Conservation (phyloP, 176 grass and related monocot species). For the Puya raimondii region DNA sequence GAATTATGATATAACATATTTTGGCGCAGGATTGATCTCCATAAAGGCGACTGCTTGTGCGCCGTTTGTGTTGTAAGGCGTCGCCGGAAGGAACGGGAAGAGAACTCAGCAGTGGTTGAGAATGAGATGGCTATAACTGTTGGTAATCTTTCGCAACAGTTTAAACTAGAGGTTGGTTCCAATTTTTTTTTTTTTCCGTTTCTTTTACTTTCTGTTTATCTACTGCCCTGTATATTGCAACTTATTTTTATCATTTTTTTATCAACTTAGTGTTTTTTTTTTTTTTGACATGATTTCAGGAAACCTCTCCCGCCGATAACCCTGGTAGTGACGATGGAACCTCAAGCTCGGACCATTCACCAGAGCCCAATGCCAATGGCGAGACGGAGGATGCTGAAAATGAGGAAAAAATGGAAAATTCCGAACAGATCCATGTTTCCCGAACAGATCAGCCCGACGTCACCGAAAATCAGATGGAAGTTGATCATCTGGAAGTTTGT, state of each 20-base stretch:
- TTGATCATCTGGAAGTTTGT: conserved; percentile 21
- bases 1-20: conserved; percentile 21
- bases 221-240: background rate
- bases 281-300: conserved; percentile 17
- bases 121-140: conserved; percentile 30
- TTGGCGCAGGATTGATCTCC: conserved; percentile 55
- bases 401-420: background rate
- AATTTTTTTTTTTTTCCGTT: background rate
- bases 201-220: background rate
- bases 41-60: conserved; percentile 62
- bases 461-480: conserved; percentile 26
- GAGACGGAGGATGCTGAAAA: conserved; percentile 21
- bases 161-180: conserved; percentile 47
- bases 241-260: conserved; percentile 14
- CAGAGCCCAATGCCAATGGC: conserved; percentile 30
- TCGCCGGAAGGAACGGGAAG: conserved; percentile 61
- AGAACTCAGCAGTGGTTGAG: conserved; percentile 35
- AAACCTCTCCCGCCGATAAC: conserved; percentile 31
- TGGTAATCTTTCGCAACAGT: conserved; percentile 31
- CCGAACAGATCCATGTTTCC: conserved; percentile 4
- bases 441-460: conserved; percentile 19
- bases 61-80: conserved; percentile 82
- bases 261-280: background rate
- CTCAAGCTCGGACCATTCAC: conserved; percentile 44
- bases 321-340: conserved; percentile 46